Conservation (phyloP, 805 yeast species). For the Isabelozyma rhagii region DNA sequence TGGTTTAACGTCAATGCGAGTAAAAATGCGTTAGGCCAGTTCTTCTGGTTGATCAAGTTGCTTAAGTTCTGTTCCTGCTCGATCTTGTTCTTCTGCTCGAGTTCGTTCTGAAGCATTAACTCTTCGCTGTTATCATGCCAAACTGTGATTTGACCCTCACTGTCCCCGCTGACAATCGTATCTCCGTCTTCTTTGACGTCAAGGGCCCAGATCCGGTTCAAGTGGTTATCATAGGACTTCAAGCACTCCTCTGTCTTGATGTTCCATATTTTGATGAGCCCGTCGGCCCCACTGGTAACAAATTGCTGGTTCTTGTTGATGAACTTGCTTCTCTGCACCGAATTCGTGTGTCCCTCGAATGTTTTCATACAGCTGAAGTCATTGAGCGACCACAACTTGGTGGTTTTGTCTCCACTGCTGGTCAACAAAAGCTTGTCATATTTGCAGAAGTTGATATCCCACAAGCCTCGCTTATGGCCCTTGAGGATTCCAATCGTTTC, state of each 20-base stretch:
- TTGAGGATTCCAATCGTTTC: slow-evolving; percentile 79
- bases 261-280: slow-evolving; percentile 91
- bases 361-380: slow-evolving; percentile 77
- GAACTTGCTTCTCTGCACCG: slow-evolving; percentile 80
- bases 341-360: slow-evolving; percentile 91
- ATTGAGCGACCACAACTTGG: slow-evolving; percentile 81
- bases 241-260: slow-evolving; percentile 61
- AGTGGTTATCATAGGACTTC: slow-evolving; percentile 85
- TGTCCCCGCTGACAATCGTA: slow-evolving; percentile 81
- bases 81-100: slow-evolving; percentile 49
- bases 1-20: slow-evolving; percentile 85
- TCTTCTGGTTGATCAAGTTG: slow-evolving; percentile 66
- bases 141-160: slow-evolving; percentile 85
- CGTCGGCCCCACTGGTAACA: slow-evolving; percentile 88
- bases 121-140: slow-evolving; percentile 91
- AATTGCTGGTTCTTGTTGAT: slow-evolving; percentile 65
- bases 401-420: slow-evolving; percentile 89
- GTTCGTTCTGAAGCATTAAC: slow-evolving; percentile 52
- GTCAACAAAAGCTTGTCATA: slow-evolving; percentile 77
- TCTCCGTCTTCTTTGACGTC: slow-evolving; percentile 64
- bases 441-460: slow-evolving; percentile 84
- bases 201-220: slow-evolving; percentile 92
- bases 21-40: slow-evolving; percentile 87
- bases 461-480: slow-evolving; percentile 92
- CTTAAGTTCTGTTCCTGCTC: slow-evolving; percentile 88